A percentile compares a stretch with the other conserved stretches of the same genome.
phyloP scores from a whole-genome alignment of 495 filamentous ascomycete genomes.

The Penicillium goetzii region DNA sequence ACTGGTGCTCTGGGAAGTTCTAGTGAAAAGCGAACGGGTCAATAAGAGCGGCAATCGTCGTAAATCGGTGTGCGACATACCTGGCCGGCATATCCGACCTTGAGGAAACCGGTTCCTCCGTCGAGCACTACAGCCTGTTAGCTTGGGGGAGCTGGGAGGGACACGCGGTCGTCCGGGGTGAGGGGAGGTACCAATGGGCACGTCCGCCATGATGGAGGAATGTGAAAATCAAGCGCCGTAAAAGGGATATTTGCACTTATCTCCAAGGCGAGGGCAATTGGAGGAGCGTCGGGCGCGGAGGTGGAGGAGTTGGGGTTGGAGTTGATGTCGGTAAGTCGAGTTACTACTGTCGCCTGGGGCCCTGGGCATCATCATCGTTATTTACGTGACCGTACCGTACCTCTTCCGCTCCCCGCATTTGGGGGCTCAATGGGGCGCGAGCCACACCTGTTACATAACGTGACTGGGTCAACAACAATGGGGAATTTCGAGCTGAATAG shows the following conservation, averaged over 20 bases:
- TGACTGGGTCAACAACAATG: slow-evolving; percentile 14
- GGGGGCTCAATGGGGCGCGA: slow-evolving; percentile 3
- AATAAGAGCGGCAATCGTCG: slow-evolving; percentile 13
- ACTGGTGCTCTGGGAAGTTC: slow-evolving; percentile 99
- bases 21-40: slow-evolving; percentile 39
- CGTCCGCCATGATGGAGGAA: slow-evolving; percentile 63
- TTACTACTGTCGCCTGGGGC: slow-evolving; percentile 21
- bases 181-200: slow-evolving; percentile 66
- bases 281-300: slow-evolving; percentile 27
- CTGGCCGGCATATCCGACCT: slow-evolving; percentile 95
- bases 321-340: slow-evolving; percentile 31
- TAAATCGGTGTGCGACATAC: slow-evolving; percentile 44
- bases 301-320: slow-evolving; percentile 14
- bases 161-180: slow-evolving; percentile 32
- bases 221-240: slow-evolving; percentile 12
- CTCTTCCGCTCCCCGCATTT: slow-evolving; percentile 26
- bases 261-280: slow-evolving; percentile 31
- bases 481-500: background rate
- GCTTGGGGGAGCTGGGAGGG: slow-evolving; percentile 32
- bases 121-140: slow-evolving; percentile 79
- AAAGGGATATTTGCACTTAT: slow-evolving; percentile 18
- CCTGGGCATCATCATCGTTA: slow-evolving; percentile 37
- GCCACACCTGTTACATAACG: slow-evolving; percentile 24
- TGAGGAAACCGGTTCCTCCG: slow-evolving; percentile 99
- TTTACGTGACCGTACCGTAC: slow-evolving; percentile 41